These are phyloP conservation scores for Tricholoma bakamatsutake DNA, from an alignment of 768 basidiomycete genomes.

Conservation along the genomic window DNA sequence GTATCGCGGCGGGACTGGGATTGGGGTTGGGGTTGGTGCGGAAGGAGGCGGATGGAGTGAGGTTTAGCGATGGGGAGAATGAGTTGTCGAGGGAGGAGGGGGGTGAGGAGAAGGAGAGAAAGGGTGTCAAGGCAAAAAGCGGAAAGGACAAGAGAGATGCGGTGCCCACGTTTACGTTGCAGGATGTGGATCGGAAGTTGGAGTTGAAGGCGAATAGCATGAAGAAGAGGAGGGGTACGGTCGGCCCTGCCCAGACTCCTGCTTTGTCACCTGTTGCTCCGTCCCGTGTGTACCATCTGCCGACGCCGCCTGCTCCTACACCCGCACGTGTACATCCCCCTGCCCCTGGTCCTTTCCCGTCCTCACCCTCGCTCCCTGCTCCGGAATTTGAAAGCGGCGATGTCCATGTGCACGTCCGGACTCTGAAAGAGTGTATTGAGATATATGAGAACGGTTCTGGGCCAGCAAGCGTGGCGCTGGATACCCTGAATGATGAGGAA, in stretches of 20 bases:
- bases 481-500: constrained; percentile 84
- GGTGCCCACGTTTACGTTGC: constrained; percentile 41
- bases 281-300: neutral
- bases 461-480: constrained; percentile 49
- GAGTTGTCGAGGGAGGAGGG: constrained; percentile 2
- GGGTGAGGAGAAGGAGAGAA: constrained; percentile 2
- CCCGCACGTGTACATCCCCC: neutral
- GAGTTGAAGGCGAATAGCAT: constrained; percentile 18
- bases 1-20: constrained; percentile 57
- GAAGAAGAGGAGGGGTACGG: constrained; percentile 9
- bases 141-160: neutral
- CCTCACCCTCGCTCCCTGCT: neutral
- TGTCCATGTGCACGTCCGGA: neutral
- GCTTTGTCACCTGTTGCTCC: neutral
- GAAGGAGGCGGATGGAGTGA: constrained; percentile 16
- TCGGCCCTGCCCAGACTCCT: neutral
- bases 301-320: neutral
- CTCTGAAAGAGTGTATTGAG: constrained; percentile 68
- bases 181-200: constrained; percentile 50
- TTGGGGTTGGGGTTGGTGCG: constrained; percentile 18
- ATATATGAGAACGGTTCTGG: constrained; percentile 73
- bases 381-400: neutral
- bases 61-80: constrained; percentile 18
- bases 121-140: constrained; percentile 5
- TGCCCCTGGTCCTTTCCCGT: constrained; percentile 5